Evolutionary conservation across 2,329 filamentous ascomycete genomes (phyloP), one percentile per base, ranked within the genome.

Genomic region (Herpotrichia juniperi): DNA sequence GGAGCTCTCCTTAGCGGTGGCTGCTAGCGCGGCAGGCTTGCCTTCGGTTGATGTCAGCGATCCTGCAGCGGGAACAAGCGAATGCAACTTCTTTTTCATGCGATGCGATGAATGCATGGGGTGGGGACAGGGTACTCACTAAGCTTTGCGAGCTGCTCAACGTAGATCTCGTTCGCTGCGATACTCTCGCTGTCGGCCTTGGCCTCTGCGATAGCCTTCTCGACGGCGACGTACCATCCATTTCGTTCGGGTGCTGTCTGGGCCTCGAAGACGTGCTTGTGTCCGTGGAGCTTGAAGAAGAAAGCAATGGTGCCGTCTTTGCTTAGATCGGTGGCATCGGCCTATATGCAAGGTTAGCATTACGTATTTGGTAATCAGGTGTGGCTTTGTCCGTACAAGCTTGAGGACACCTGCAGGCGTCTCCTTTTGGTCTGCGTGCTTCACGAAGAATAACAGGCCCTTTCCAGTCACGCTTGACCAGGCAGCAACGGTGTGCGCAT

Each of bases 221-320:
- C 92, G 64, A 96, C 76, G 69, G 93, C 89, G 57, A 86, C 79
- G 67, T 96, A 85, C 94, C 94, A 97, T 83, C 89, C 91, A 76
- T 96, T 91, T 72, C 93, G 92, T 79, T 97, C 92, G 53, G 85
- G 80, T 43, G 84, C 67, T 67, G 72, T 87, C 67, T 80, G 69
- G 51, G 93, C 91, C 85, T 97, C 93, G 83, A 99, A 96, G 55
- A 84, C 84, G 84, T 97, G 92, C 86, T 96, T 96, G 79, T 96
- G 88, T 64, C 89, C 89, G 77, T 89, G 87, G 72, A 90, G 79
- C 73, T 88, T 90, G 82, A 97, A 89, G 71, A 86, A 81, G 82
- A 99, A 96, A 78, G 94, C 93, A 78, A 85, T 83, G 61, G 83
- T 72, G 55, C 91, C 90, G 57, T 92, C 89, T 75, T 87, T 85